Conservation (phyloP, 352 stramenopile species). For the Peronospora destructor region DNA sequence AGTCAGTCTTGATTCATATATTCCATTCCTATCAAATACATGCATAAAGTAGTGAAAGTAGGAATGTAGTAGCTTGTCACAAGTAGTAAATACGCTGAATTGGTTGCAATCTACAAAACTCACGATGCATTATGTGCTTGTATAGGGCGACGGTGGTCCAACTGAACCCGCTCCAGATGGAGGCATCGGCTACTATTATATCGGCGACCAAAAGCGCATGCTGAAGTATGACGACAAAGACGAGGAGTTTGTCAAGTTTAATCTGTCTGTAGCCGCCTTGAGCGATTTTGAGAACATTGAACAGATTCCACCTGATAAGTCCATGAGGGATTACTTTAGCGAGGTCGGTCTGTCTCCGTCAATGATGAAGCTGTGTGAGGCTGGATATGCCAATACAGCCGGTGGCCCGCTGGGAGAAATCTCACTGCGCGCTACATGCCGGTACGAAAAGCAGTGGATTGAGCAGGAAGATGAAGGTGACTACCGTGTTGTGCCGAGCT, state of each 20-base stretch:
- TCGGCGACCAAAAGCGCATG: slow-evolving; percentile 81
- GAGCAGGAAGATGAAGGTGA: slow-evolving; percentile 77
- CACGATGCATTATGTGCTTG: slow-evolving; percentile 14
- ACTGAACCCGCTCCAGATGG: slow-evolving; percentile 63
- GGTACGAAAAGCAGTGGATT: slow-evolving; percentile 81
- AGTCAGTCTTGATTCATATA: slow-evolving; percentile 86
- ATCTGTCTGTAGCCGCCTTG: slow-evolving; percentile 48
- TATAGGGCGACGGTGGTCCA: slow-evolving; percentile 68
- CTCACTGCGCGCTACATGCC: slow-evolving; percentile 69
- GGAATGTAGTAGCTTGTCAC: background rate
- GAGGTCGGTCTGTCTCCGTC: slow-evolving; percentile 49
- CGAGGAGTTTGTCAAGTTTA: slow-evolving; percentile 69
- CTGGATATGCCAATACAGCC: slow-evolving; percentile 77
- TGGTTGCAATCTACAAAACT: slow-evolving; percentile 7
- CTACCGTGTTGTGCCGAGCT: slow-evolving; percentile 64
- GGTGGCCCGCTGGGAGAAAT: slow-evolving; percentile 62
- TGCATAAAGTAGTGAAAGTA: slow-evolving; percentile 1
- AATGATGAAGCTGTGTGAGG: slow-evolving; percentile 79
- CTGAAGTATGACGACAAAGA: slow-evolving; percentile 64
- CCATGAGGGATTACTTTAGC: slow-evolving; percentile 76
- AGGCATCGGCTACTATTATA: slow-evolving; percentile 81
- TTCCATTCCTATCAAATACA: slow-evolving; percentile 16
- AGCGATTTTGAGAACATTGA: slow-evolving; percentile 61
- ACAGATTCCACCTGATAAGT: slow-evolving; percentile 47
- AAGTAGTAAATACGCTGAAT: too few species aligned